Evolutionary conservation across 2,329 filamentous ascomycete species (phyloP).

Genomic region (Sporothrix brunneoviolacea): DNA sequence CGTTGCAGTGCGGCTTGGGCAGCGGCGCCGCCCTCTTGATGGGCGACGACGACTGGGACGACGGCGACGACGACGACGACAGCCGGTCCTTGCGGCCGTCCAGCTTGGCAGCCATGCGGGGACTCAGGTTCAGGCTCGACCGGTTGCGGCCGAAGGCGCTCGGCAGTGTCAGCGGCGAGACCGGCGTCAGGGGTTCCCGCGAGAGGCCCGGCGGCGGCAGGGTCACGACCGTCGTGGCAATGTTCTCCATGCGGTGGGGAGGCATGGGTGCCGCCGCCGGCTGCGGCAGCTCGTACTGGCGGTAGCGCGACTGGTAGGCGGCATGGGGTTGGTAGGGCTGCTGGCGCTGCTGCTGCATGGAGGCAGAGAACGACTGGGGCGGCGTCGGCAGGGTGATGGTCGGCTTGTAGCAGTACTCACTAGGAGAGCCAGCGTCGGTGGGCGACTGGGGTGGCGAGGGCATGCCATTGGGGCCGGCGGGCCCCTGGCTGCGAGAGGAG

Average conservation of each 20-base stretch:
- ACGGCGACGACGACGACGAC: not conserved
- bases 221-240: slow-evolving; percentile 15
- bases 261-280: slow-evolving; percentile 4
- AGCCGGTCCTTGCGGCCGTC: slow-evolving; percentile 1
- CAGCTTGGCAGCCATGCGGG: slow-evolving; percentile 10
- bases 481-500: not conserved
- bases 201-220: slow-evolving; percentile 7
- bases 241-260: not conserved
- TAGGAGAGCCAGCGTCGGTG: not conserved
- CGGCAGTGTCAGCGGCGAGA: slow-evolving; percentile 10
- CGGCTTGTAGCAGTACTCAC: not conserved
- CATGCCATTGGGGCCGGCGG: slow-evolving; percentile 11
- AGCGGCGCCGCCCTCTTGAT: slow-evolving; percentile 1
- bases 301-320: not conserved
- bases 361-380: slow-evolving; percentile 5
- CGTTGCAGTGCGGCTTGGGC: slow-evolving; percentile 20
- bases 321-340: not conserved
- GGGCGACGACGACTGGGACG: not conserved
- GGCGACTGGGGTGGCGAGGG: slow-evolving; percentile 19
- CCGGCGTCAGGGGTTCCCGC: slow-evolving; percentile 13
- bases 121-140: not conserved
- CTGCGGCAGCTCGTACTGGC: slow-evolving; percentile 7
- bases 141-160: slow-evolving; percentile 1
- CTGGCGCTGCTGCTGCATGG: slow-evolving; percentile 9
- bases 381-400: slow-evolving; percentile 8